phyloP scores from a whole-genome alignment of 306 rosid genomes.

The Sicyos baderoa region DNA sequence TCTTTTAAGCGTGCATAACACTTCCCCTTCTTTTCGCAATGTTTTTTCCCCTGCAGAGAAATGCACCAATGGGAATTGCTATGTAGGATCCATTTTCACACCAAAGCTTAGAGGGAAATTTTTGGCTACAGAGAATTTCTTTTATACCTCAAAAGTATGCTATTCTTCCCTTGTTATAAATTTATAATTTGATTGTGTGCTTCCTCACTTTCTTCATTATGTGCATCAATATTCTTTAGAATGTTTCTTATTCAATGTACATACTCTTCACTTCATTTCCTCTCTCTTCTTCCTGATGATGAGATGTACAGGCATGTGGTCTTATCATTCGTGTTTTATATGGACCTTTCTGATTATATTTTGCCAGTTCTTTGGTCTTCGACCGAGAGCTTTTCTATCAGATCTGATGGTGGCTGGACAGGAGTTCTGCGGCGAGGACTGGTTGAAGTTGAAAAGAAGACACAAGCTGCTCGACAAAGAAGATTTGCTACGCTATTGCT shows the following conservation, averaged over 20 bases:
- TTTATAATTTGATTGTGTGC: not conserved
- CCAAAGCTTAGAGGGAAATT: slow-evolving; percentile 84
- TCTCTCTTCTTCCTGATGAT: slow-evolving; percentile 13
- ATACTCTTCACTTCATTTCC: too few species aligned
- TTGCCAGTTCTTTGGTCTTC: slow-evolving; percentile 66
- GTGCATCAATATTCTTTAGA: not conserved
- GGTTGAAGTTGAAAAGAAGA: slow-evolving; percentile 53
- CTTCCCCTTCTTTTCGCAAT: slow-evolving; percentile 19
- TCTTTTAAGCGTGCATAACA: slow-evolving; percentile 19
- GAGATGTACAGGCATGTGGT: slow-evolving; percentile 1
- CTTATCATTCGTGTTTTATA: slow-evolving; percentile 16
- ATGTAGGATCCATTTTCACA: slow-evolving; percentile 69
- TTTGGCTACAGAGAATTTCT: slow-evolving; percentile 96
- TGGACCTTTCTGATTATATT: slow-evolving; percentile 6
- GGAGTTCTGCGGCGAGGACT: slow-evolving; percentile 74
- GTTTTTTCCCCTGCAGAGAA: slow-evolving; percentile 38
- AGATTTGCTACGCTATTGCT: slow-evolving; percentile 76
- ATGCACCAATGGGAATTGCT: slow-evolving; percentile 53
- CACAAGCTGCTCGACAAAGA: slow-evolving; percentile 48
- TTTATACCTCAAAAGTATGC: slow-evolving; percentile 77
- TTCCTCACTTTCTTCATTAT: slow-evolving; percentile 19
- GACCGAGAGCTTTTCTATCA: slow-evolving; percentile 56
- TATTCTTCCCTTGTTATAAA: not conserved
- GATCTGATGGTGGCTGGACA: slow-evolving; percentile 70
- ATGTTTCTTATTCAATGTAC: not conserved